A percentile compares a stretch with the other conserved stretches of the same genome.
These are phyloP conservation scores for Kondoa malvinella DNA, from an alignment of 768 basidiomycete species.

Conservation along the genomic window DNA sequence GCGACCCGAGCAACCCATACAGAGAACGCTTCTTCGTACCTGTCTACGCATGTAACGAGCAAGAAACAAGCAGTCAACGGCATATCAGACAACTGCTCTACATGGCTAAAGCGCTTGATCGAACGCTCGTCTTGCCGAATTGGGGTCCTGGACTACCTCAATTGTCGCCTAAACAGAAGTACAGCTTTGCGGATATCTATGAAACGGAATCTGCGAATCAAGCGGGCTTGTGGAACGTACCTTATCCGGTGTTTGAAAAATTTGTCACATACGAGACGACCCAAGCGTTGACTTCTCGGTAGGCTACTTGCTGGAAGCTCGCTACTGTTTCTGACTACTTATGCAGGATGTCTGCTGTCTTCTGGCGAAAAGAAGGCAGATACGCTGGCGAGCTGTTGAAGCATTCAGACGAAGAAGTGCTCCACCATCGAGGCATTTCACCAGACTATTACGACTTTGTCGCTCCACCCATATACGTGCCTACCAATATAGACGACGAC, in stretches of 20 bases:
- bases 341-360: neutral
- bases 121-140: slow-evolving; percentile 8
- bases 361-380: neutral
- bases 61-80: slow-evolving; percentile 6
- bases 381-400: neutral
- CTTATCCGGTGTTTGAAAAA: neutral
- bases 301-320: neutral
- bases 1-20: slow-evolving; percentile 1
- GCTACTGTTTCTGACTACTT: neutral
- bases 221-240: neutral
- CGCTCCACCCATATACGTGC: neutral
- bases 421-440: neutral
- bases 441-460: neutral
- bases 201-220: neutral
- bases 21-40: slow-evolving; percentile 7
- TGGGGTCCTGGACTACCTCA: slow-evolving; percentile 5
- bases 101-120: neutral
- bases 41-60: slow-evolving; percentile 9
- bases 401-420: neutral
- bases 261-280: neutral
- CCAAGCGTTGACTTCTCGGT: neutral
- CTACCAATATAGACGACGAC: neutral
- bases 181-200: neutral
- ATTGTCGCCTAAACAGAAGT: neutral
- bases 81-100: slow-evolving; percentile 5